A percentile compares a stretch with the other conserved stretches of the same genome.
These are phyloP conservation scores for Zanthoxylum bungeanum DNA, from an alignment of 345 rosid species.

Conservation along the genomic window DNA sequence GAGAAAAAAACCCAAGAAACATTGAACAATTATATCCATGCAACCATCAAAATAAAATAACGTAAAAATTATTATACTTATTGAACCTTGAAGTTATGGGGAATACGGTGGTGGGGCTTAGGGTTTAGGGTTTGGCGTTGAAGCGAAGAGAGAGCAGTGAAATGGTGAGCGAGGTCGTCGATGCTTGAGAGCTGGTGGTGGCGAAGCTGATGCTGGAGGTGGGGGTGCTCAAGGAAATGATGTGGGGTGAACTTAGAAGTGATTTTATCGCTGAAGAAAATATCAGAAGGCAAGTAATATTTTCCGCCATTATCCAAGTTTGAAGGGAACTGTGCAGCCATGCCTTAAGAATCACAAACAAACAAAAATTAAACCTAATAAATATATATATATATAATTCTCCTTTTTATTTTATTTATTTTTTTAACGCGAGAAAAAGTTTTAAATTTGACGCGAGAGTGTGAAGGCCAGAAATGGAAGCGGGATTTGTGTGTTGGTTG, in stretches of 20 bases:
- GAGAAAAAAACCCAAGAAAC: neutral
- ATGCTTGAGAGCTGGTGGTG: constrained; percentile 17
- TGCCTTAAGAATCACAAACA: neutral
- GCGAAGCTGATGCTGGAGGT: neutral
- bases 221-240: neutral
- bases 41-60: neutral
- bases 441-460: neutral
- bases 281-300: constrained; percentile 31
- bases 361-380: too few species aligned
- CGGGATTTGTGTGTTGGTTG: neutral
- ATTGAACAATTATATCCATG: constrained; percentile 13
- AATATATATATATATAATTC: too few species aligned
- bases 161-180: constrained; percentile 29
- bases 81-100: constrained; percentile 20
- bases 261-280: constrained; percentile 24
- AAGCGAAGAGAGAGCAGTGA: constrained; percentile 28
- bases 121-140: constrained; percentile 4
- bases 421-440: too few species aligned
- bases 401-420: neutral
- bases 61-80: neutral
- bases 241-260: constrained; percentile 10
- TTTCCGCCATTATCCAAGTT: constrained; percentile 41
- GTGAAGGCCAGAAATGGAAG: neutral
- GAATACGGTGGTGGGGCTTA: neutral
- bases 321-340: constrained; percentile 30